Evolutionary conservation across 306 rosid species (phyloP).

Genomic region (Acacia acuminata): DNA sequence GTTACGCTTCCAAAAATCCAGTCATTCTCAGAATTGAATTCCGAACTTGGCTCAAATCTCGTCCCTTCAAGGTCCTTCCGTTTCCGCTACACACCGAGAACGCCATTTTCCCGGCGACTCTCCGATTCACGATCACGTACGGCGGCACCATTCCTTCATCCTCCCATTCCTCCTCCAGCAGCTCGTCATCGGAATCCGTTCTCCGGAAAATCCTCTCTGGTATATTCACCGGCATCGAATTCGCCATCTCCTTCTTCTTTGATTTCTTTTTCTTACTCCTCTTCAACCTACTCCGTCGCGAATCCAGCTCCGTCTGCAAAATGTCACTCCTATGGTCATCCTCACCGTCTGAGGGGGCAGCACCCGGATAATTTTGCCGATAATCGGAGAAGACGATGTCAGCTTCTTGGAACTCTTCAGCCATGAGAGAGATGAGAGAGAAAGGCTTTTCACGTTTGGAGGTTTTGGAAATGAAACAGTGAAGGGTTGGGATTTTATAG

Average conservation of each 20-base stretch:
- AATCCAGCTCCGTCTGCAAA: neutral
- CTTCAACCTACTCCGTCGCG: neutral
- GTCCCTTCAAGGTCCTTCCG: constrained; percentile 70
- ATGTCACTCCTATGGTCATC: constrained; percentile 12
- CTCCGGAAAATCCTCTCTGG: constrained; percentile 34
- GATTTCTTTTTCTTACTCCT: neutral
- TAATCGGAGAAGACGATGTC: constrained; percentile 54
- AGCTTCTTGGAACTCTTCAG: constrained; percentile 63
- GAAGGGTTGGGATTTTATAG: constrained; percentile 30
- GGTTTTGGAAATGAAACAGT: constrained; percentile 15
- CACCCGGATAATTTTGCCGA: neutral
- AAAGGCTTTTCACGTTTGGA: neutral
- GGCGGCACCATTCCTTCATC: constrained; percentile 60
- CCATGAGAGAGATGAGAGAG: constrained; percentile 29
- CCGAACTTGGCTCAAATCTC: constrained; percentile 70
- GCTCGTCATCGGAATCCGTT: constrained; percentile 10
- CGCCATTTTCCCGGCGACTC: constrained; percentile 56
- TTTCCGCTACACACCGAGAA: constrained; percentile 61
- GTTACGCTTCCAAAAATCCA: constrained; percentile 63
- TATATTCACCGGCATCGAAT: constrained; percentile 50
- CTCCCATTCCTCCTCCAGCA: constrained; percentile 38
- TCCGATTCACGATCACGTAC: constrained; percentile 46
- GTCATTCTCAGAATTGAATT: constrained; percentile 75
- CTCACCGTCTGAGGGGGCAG: neutral
- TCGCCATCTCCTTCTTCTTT: constrained; percentile 24